Percentiles rank a stretch among this genome's conserved stretches.
Conservation (phyloP, 306 rosid species). For the Hylodesmum podocarpum region DNA sequence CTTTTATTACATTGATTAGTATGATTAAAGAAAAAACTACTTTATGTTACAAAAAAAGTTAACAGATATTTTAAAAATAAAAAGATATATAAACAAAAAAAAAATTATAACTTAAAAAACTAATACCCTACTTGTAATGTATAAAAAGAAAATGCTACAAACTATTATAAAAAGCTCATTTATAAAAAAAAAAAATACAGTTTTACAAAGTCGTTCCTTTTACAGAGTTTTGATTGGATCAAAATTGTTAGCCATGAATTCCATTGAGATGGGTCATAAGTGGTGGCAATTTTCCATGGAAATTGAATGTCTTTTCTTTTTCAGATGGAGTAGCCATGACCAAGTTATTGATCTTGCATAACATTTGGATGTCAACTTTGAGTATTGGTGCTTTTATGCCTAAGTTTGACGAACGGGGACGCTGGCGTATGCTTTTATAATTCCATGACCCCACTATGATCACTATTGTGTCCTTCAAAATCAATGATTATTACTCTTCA, state of each 20-base stretch:
- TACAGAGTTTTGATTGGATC: too few relatives aligned
- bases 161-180: too few relatives aligned
- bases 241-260: neutral
- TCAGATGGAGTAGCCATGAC: neutral
- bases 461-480: neutral
- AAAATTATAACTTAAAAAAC: too few relatives aligned
- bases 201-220: too few relatives aligned
- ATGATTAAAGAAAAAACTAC: too few relatives aligned
- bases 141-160: too few relatives aligned
- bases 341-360: neutral
- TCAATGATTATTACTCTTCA: constrained; percentile 1
- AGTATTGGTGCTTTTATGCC: neutral
- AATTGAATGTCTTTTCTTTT: neutral
- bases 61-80: too few relatives aligned
- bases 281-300: neutral
- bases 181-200: too few relatives aligned
- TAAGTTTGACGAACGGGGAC: neutral
- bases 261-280: neutral
- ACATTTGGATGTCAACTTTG: neutral
- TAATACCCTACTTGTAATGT: too few relatives aligned
- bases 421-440: neutral
- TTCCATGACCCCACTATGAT: neutral
- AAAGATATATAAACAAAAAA: too few relatives aligned
- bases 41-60: too few relatives aligned
- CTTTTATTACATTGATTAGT: too few relatives aligned